Conservation (phyloP, 768 basidiomycete species). For the Macrolepiota albuminosa region DNA sequence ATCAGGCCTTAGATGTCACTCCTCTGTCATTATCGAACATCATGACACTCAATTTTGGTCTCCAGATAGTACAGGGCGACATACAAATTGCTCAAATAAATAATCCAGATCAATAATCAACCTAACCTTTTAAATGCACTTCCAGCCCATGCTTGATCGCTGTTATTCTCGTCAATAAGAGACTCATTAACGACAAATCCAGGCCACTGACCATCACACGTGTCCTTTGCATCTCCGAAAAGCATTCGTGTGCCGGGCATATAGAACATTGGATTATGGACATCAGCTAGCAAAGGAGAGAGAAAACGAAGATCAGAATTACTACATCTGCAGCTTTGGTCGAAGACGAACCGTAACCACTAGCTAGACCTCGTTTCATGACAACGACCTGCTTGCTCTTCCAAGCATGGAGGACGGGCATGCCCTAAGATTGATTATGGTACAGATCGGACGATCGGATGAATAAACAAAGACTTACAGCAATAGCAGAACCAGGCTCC, state of each 20-base stretch:
- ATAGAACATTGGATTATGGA: conserved; percentile 93
- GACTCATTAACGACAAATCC: neutral
- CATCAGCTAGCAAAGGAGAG: conserved; percentile 55
- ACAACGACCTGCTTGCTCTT: conserved; percentile 90
- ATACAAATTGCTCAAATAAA: neutral
- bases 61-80: neutral
- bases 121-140: conserved; percentile 10
- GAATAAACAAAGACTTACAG: conserved; percentile 32
- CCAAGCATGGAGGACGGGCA: conserved; percentile 92
- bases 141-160: conserved; percentile 16
- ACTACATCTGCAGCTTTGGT: neutral
- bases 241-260: conserved; percentile 89
- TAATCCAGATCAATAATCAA: neutral
- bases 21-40: no score
- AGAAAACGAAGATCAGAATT: neutral
- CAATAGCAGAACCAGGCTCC: conserved; percentile 82
- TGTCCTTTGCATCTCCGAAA: conserved; percentile 89
- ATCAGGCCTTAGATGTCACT: neutral
- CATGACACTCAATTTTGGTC: neutral
- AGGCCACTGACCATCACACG: conserved; percentile 65
- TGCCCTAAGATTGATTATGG: conserved; percentile 43
- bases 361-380: conserved; percentile 89
- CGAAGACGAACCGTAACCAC: conserved; percentile 65
- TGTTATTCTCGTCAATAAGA: neutral
- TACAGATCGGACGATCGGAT: neutral